Evolutionary conservation across 2,329 filamentous ascomycete species (phyloP).

Genomic region (Xylaria multiplex): DNA sequence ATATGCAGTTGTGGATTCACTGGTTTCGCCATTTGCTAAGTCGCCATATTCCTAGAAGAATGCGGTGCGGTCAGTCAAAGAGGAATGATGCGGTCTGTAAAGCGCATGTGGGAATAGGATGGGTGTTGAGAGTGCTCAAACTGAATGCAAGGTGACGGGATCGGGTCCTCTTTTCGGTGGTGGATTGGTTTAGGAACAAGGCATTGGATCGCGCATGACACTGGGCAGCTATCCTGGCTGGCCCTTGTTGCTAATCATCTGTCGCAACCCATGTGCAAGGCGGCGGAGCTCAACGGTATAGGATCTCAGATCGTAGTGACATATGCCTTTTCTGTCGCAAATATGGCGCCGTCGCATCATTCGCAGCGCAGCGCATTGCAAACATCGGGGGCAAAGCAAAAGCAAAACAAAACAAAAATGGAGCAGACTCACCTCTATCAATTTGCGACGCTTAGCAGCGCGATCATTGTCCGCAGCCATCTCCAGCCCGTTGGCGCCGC

Average conservation of each 20-base stretch:
- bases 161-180: conserved; percentile 25
- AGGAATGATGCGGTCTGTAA: conserved; percentile 10
- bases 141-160: conserved; percentile 9
- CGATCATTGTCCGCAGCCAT: conserved; percentile 59
- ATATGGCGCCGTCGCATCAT: conserved; percentile 30
- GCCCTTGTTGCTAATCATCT: conserved; percentile 26
- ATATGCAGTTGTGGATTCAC: conserved; percentile 74
- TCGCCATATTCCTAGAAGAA: conserved; percentile 56
- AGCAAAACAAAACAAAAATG: conserved; percentile 23
- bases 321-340: conserved; percentile 32
- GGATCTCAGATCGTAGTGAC: background rate
- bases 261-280: conserved; percentile 28
- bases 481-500: conserved; percentile 55
- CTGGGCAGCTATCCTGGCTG: conserved; percentile 21
- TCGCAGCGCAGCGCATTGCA: conserved; percentile 34
- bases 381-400: background rate
- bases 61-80: conserved; percentile 26
- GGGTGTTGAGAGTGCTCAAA: conserved; percentile 28
- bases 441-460: conserved; percentile 65
- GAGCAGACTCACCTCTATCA: conserved; percentile 57
- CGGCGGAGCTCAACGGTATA: conserved; percentile 11
- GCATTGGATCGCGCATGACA: conserved; percentile 37
- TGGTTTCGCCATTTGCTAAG: conserved; percentile 67
- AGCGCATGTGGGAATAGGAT: conserved; percentile 26
- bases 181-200: conserved; percentile 33